phyloP scores from a whole-genome alignment of 2,329 filamentous ascomycete genomes.

The Botrytis sinoallii region DNA sequence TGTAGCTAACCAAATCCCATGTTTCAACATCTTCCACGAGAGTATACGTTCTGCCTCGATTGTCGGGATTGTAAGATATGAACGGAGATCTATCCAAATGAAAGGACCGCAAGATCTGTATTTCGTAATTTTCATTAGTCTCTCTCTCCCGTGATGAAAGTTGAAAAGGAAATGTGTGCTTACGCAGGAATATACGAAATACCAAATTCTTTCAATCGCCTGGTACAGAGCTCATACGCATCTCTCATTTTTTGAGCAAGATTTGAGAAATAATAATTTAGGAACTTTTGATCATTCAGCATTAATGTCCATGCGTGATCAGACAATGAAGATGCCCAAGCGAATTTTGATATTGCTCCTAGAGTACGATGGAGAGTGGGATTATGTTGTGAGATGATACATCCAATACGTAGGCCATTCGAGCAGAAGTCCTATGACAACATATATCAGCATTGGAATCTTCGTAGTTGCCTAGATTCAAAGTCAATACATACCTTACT shows the following conservation, averaged over 20 bases:
- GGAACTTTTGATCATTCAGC: slow-evolving; percentile 19
- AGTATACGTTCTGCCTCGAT: slow-evolving; percentile 20
- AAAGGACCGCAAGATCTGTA: slow-evolving; percentile 22
- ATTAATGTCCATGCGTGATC: slow-evolving; percentile 21
- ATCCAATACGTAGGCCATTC: slow-evolving; percentile 43
- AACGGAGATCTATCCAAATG: slow-evolving; percentile 22
- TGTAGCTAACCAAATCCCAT: slow-evolving; percentile 24
- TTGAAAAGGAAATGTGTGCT: not conserved
- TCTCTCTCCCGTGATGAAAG: not conserved
- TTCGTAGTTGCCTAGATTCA: accelerated
- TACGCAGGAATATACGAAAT: slow-evolving; percentile 20
- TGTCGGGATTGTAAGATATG: slow-evolving; percentile 13
- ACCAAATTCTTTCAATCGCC: slow-evolving; percentile 6
- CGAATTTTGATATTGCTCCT: slow-evolving; percentile 21
- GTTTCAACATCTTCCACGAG: slow-evolving; percentile 21
- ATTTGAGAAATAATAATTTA: slow-evolving; percentile 18
- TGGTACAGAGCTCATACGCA: slow-evolving; percentile 20
- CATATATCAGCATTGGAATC: not conserved
- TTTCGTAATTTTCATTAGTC: not conserved
- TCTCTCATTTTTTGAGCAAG: slow-evolving; percentile 11
- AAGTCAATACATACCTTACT: slow-evolving; percentile 20
- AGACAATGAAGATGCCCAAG: slow-evolving; percentile 23
- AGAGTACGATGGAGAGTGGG: slow-evolving; percentile 17
- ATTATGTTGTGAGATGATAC: slow-evolving; percentile 30
- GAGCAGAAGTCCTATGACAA: slow-evolving; percentile 42